phyloP scores from a whole-genome alignment of 129 eudicot species.

The Tanacetum coccineum region DNA sequence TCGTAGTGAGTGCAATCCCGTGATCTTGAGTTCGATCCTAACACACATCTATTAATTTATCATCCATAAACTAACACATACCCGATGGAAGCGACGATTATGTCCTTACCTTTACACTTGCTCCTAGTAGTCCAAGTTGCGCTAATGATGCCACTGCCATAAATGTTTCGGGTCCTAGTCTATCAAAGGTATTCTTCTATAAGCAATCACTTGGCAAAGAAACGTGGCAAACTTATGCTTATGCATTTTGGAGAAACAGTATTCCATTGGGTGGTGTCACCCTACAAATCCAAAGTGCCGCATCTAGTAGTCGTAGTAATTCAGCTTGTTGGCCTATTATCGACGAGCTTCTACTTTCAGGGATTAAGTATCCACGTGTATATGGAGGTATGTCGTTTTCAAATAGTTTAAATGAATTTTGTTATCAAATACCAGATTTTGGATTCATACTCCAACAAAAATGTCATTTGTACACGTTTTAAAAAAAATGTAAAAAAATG shows the following conservation, averaged over 20 bases:
- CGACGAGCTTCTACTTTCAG: constrained; percentile 20
- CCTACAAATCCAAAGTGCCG: constrained; percentile 28
- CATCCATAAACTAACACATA: too few relatives aligned
- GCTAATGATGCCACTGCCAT: constrained; percentile 26
- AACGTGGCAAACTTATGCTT: constrained; percentile 37
- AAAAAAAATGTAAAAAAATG: too few relatives aligned
- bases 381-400: constrained; percentile 20
- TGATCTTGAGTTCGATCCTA: too few relatives aligned
- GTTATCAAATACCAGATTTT: too few relatives aligned
- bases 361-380: background rate
- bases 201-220: constrained; percentile 22
- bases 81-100: constrained; percentile 16
- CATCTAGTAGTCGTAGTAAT: background rate
- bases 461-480: too few relatives aligned
- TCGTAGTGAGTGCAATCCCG: too few relatives aligned
- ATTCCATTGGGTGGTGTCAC: too few relatives aligned
- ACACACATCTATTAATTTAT: too few relatives aligned
- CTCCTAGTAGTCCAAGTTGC: constrained; percentile 21
- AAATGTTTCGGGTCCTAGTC: constrained; percentile 21
- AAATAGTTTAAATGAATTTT: too few relatives aligned
- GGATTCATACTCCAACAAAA: too few relatives aligned
- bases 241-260: constrained; percentile 26
- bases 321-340: constrained; percentile 35
- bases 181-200: constrained; percentile 25
- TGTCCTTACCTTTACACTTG: constrained; percentile 41